A percentile compares a stretch with the other conserved stretches of the same genome.
Evolutionary conservation across 345 rosid species (phyloP).

Genomic region (Psidium friedrichsthalianum): DNA sequence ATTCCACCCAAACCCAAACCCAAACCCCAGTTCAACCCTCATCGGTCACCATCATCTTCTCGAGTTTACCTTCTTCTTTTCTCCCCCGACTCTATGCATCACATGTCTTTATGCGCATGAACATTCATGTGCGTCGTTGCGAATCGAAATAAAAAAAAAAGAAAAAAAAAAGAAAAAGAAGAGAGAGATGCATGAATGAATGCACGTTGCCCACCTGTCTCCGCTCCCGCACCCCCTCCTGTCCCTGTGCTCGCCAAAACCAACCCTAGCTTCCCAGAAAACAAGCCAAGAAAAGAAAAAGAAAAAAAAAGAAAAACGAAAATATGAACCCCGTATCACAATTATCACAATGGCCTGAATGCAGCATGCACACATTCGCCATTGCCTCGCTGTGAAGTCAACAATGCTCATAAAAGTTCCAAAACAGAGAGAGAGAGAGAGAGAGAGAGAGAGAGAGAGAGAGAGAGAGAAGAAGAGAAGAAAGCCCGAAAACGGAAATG

Average conservation of each 20-base stretch:
- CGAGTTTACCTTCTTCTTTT: background rate
- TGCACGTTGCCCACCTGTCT: conserved; percentile 33
- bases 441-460: background rate
- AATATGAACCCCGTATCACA: background rate
- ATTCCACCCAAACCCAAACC: background rate
- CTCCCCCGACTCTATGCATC: background rate
- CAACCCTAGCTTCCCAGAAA: conserved; percentile 15
- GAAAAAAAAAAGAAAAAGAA: background rate
- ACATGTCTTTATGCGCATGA: background rate
- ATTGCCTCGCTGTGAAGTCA: background rate
- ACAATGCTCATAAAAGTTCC: conserved; percentile 15
- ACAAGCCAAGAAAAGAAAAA: background rate
- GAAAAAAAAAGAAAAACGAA: background rate
- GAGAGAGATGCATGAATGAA: conserved; percentile 1
- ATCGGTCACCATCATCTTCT: background rate
- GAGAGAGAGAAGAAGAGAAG: background rate
- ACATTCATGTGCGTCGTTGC: background rate
- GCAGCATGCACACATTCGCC: conserved; percentile 47
- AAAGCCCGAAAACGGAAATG: conserved; percentile 3
- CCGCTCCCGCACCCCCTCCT: background rate
- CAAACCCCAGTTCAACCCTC: conserved; percentile 15
- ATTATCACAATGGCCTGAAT: conserved; percentile 11
- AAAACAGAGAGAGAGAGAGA: background rate
- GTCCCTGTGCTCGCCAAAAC: background rate
- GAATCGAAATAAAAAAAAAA: background rate